Conservation (phyloP, 129 eudicot species). For the Tanacetum coccineum region DNA sequence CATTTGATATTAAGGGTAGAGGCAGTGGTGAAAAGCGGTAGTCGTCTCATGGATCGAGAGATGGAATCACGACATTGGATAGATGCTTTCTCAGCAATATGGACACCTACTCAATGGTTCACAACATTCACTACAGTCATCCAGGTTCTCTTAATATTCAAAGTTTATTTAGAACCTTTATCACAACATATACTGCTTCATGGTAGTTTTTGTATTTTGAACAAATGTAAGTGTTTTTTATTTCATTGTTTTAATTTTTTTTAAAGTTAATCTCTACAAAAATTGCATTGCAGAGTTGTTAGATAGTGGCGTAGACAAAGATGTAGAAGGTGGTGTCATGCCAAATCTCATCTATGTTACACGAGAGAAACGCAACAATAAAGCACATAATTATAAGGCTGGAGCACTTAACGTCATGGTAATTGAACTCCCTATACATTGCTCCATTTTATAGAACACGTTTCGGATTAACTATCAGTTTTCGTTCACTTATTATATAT, state of each 20-base stretch:
- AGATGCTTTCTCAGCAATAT: slow-evolving; percentile 41
- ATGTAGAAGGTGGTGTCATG: slow-evolving; percentile 33
- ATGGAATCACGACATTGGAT: slow-evolving; percentile 24
- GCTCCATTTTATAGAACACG: too few relatives aligned
- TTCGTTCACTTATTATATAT: too few relatives aligned
- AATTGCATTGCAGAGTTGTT: slow-evolving; percentile 13
- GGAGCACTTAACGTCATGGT: slow-evolving; percentile 73
- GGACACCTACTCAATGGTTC: slow-evolving; percentile 49
- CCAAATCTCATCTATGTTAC: slow-evolving; percentile 62
- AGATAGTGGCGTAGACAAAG: slow-evolving; percentile 27
- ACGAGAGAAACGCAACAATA: slow-evolving; percentile 38
- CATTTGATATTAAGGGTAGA: slow-evolving; percentile 53
- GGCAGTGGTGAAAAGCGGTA: slow-evolving; percentile 42
- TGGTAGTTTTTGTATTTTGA: too few relatives aligned
- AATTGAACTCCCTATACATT: neutral
- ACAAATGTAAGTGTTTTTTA: neutral
- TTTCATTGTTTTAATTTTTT: neutral
- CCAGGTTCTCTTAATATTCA: slow-evolving; percentile 32
- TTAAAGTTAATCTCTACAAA: neutral
- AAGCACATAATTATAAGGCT: slow-evolving; percentile 57
- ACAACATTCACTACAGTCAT: slow-evolving; percentile 63
- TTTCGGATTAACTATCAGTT: too few relatives aligned
- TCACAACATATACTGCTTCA: neutral
- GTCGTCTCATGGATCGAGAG: slow-evolving; percentile 18
- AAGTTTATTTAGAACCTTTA: neutral